Base-by-base conservation (phyloP, 1,139 yeast genomes). In the Hansenula lynferdii region DNA sequence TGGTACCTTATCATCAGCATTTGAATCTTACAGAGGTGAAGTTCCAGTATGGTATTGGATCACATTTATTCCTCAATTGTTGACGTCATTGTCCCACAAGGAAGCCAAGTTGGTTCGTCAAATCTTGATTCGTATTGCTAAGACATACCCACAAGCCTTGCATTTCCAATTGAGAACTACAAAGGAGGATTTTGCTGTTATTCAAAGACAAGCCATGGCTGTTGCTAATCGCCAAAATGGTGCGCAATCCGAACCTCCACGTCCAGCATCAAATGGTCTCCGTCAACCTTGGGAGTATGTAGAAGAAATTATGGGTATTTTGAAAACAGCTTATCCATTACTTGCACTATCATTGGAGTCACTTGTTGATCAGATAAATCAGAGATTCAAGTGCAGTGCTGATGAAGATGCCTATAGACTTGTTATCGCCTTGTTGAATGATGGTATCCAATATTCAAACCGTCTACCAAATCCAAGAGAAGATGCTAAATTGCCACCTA, bases 11-110 rank as follows among this genome's bases (percentile, higher is more conserved):
- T 77, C 95, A 0, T 82, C 80, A 50, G 96, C 97, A 0, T 92
- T 90, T 62, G 96, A 87, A 44, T 81, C 85, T 39, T 92, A 86
- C 60, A 77, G 94, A 47, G 97, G 98, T 17, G 99, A 94, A 48
- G 90, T 87, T 33, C 97, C 98, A 10, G 96, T 90, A 4, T 94
- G 99, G 99, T 92, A 92, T 58, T 94, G 98, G 98, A 87, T 92
- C 31, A 87, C 97, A 0, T 92, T 85, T 53, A 89, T 94, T 51
- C 98, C 98, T 4, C 98, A 94, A 61, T 70, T 94, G 44, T 70
- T 94, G 53, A 83, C 96, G 1, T 83, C 96, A 0, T 70, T 94
- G 47, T 85, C 97, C 4, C 95, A 89, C 50, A 83, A 80, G 51
- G 98, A 94, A 58, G 97, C 96, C 0, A 74, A 80, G 41, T 71